Evolutionary conservation across 1,284 basidiomycete species (phyloP), one percentile per base, ranked within the genome.

Genomic region (Ceratobasidium sp.): DNA sequence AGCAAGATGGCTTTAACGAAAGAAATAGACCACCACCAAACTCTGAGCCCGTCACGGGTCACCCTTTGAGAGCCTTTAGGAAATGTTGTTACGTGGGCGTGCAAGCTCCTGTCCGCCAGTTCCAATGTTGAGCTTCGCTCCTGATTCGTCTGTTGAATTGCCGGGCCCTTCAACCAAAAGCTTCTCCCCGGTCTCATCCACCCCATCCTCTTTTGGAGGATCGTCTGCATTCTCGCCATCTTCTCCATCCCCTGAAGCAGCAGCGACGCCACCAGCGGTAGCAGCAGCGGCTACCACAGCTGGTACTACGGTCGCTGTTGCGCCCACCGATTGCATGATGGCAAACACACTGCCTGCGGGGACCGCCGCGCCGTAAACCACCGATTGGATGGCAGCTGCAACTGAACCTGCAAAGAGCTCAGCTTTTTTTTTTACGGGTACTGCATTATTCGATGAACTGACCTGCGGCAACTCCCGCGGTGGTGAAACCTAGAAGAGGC

Each of bases 371-470:
- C 77, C 77, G 54, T 76, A 78, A 17, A 69, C 26, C 20, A 58
- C 39, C 11, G 77, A 75, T 42, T 78, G 77, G 15, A 78, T 65
- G 3, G 42, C 66, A 33, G 77, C 77, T 1, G 77, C 77, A 17
- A 78, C 26, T 1, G 77, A 76, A 3, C 77, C 77, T 78, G 33
- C 28, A 45, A 42, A 6, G 60, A 7, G 20, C n/a, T 42, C 15
- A 13, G 39, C 37, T 13, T n/a, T 15, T 4, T 42, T 37, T 7
- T 45, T 26, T 10, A 23, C 26, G 53, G 23, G 23, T 54, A 26
- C 3, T 15, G 26, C 7, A 26, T 7, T 15, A 56, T 5, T 26
- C 2, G 39, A 31, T 33, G 26, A 67, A 15, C n/a, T 13, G 31
- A 71, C 68, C 68, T 15, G 68, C 68, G 7, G 68, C 68, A 15